Evolutionary conservation across 78 protist genomes (phyloP).

Genomic region (slime mould (Dictyostelium discoideum)): dicty_2.7 NC_007088.5:7916001-7916500

Average conservation of each 20-base stretch:
- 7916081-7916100: neutral
- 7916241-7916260: neutral
- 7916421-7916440: neutral
- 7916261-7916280: neutral
- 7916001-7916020: neutral
- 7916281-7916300: neutral
- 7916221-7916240: neutral
- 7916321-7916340: neutral
- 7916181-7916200: neutral
- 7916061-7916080: neutral
- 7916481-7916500: neutral
- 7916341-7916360: neutral
- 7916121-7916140: neutral
- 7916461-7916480: neutral
- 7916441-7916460: neutral
- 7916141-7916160: conserved; percentile 1
- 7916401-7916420: neutral
- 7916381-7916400: neutral
- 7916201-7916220: neutral
- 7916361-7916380: neutral
- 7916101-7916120: neutral
- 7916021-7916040: neutral
- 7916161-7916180: neutral
- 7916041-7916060: neutral
- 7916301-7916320: neutral